A percentile compares a stretch with the other conserved stretches of the same genome.
phyloP scores from a whole-genome alignment of 257 asterid genomes.

The Petrea volubilis region DNA sequence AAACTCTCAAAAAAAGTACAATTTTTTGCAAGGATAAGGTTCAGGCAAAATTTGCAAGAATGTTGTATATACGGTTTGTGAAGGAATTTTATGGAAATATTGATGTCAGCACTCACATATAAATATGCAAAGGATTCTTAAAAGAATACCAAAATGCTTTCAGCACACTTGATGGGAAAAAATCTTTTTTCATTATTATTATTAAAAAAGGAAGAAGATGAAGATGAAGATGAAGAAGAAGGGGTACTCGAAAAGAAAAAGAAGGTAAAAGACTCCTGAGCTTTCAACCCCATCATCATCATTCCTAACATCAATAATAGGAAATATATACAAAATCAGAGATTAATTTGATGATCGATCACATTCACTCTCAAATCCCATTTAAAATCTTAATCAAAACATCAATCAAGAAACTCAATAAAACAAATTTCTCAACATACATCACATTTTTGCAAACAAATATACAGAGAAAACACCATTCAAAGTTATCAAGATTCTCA shows the following conservation, averaged over 20 bases:
- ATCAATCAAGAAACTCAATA: not conserved
- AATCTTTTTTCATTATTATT: not conserved
- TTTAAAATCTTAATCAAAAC: constrained; percentile 12
- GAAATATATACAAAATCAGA: not conserved
- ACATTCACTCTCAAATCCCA: constrained; percentile 16
- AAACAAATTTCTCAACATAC: not conserved
- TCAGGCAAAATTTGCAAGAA: not conserved
- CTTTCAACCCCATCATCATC: not conserved
- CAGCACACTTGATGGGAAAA: not conserved
- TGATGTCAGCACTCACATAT: not conserved
- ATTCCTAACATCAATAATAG: not conserved
- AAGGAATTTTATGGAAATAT: not conserved
- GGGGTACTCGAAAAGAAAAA: no score
- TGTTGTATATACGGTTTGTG: not conserved
- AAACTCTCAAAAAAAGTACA: not conserved
- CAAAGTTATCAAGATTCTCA: not conserved
- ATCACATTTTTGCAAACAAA: not conserved
- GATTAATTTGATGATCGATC: not conserved
- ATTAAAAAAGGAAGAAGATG: no score
- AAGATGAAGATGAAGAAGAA: no score
- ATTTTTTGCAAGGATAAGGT: not conserved
- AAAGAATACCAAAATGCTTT: not conserved
- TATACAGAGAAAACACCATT: not conserved
- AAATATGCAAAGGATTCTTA: not conserved
- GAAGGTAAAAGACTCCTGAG: not conserved